Evolutionary conservation across 768 basidiomycete species (phyloP), one percentile per base, ranked within the genome.

Genomic region (Rhodotorula paludigena): DNA sequence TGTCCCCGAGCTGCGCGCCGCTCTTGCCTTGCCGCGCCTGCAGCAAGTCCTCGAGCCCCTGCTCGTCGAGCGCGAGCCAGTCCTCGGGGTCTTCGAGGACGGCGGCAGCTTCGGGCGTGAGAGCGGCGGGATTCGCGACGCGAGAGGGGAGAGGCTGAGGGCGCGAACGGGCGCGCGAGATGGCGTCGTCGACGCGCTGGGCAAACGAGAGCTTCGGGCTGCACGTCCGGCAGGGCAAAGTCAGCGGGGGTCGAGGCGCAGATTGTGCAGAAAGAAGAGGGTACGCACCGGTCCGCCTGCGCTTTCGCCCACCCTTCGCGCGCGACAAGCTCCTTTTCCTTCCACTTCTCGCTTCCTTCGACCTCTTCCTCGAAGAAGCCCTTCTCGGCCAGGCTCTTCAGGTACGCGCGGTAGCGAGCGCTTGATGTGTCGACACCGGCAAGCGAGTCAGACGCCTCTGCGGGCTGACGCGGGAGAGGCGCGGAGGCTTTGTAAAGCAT

Each of bases 401-500:
- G 20, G 39, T 71, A 63, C 11, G 41, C 44, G 25, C 65, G 53
- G 61, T 78, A 80, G 16, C 42, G 74, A 5, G 73, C 54, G 21
- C 75, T 73, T 7, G 59, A 20, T 1, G 59, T 7, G 30, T 64
- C 63, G 55, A 57, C 4, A 5, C 21, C 23, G 52, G 51, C 53
- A 20, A 35, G n/a, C n/a, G n/a, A 8, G 28, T 15, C 15, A n/a
- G 20, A 11, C 12, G 30, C 5, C 9, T 33, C 25, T 25, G 18
- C 32, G 36, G 56, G 8, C n/a, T 54, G 52, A 14, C 59, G 64
- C 10, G 39, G 36, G 35, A 64, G 57, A 0, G 75, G 58, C 78
- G 88, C 87, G 65, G 84, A 87, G 76, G 92, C 92, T 76, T 89
- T 87, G 77, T 89, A 97, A 47, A 96, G 83, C 83, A 98, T 99